Evolutionary conservation across 495 filamentous ascomycete genomes (phyloP), one percentile per base, ranked within the genome.

Genomic region (Haplographium delicatum): DNA sequence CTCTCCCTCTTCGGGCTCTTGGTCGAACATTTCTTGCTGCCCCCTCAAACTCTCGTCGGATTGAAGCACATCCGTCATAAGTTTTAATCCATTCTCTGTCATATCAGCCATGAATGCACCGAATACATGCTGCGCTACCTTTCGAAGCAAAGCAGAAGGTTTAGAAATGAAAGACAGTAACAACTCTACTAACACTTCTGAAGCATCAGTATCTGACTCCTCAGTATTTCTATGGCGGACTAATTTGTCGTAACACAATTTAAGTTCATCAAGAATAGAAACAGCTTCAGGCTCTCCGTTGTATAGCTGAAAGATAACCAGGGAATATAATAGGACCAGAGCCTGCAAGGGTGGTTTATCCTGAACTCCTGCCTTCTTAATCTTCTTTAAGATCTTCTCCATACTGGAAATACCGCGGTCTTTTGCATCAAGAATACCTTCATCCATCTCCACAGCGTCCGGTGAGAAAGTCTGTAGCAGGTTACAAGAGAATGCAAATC

Each of bases 51-150:
- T 91, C 66, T 98, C 93, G 45, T 85, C 85, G 7, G 84, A 84
- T 47, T 81, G 73, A 20, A 97, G 70, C 8, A 88, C 79, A 63
- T 87, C 69, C 5, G 82, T 81, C 57, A 95, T 72, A 5, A 89
- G 85, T 34, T 83, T 77, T 49, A 98, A 64, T 4, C 83, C 85
- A 24, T 81, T 78, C n/a, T 71, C 67, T 1, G 83, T 86, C 52
- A 96, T 73, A 47, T 83, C 72, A 18, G 74, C 64, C 6, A 85
- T 83, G 68, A 95, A 91, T 7, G 80, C 81, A 34, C 81, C 72
- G 60, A 98, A 97, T 0, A 94, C 90, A 60, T 90, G 85, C 63
- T 88, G 82, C 16, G 89, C 85, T 33, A 95, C 82, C 49, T 90
- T 90, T 26, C 89, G 80, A 68, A 95, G 85, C 10, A 97, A 72